Percentiles rank a stretch among this genome's conserved stretches.
Conservation (phyloP, 2,329 filamentous ascomycete genomes). For the Colletotrichum salicis region DNA sequence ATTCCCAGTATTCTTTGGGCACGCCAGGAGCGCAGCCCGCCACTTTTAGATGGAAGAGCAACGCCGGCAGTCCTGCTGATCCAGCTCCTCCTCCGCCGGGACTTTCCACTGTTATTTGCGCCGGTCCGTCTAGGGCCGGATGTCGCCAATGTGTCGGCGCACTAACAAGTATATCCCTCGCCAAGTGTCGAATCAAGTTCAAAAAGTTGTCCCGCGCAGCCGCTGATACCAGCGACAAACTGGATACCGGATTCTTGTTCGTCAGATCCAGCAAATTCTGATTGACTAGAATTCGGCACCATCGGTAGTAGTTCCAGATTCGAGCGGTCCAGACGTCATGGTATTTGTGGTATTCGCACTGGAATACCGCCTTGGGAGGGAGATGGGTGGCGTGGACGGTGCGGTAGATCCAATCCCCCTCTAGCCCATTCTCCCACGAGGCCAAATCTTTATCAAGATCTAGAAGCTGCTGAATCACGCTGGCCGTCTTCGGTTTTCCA, state of each 20-base stretch:
- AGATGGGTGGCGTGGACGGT: conserved; percentile 45
- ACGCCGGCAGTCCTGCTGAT: conserved; percentile 57
- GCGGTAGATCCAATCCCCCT: conserved; percentile 50
- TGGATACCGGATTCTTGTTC: conserved; percentile 51
- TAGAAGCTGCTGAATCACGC: conserved; percentile 51
- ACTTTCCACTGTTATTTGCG: conserved; percentile 48
- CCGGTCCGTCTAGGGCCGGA: conserved; percentile 53
- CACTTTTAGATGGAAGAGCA: conserved; percentile 60
- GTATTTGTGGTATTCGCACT: conserved; percentile 66
- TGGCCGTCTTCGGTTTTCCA: conserved; percentile 46
- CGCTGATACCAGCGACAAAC: conserved; percentile 44
- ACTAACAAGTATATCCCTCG: conserved; percentile 57
- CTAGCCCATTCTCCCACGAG: conserved; percentile 49
- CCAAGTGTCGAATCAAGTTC: conserved; percentile 49
- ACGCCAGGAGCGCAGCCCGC: conserved; percentile 60
- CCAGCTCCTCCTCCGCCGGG: conserved; percentile 55
- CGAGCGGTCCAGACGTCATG: conserved; percentile 62
- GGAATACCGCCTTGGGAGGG: conserved; percentile 58
- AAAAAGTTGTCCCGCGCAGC: conserved; percentile 46
- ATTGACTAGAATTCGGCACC: conserved; percentile 64
- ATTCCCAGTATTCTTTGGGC: conserved; percentile 53
- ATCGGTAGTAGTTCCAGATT: conserved; percentile 70
- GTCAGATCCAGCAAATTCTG: conserved; percentile 58
- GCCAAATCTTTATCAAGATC: conserved; percentile 52
- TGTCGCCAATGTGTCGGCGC: conserved; percentile 64